Evolutionary conservation across 2,329 filamentous ascomycete genomes (phyloP).

Genomic region (Didymella keratinophila): DNA sequence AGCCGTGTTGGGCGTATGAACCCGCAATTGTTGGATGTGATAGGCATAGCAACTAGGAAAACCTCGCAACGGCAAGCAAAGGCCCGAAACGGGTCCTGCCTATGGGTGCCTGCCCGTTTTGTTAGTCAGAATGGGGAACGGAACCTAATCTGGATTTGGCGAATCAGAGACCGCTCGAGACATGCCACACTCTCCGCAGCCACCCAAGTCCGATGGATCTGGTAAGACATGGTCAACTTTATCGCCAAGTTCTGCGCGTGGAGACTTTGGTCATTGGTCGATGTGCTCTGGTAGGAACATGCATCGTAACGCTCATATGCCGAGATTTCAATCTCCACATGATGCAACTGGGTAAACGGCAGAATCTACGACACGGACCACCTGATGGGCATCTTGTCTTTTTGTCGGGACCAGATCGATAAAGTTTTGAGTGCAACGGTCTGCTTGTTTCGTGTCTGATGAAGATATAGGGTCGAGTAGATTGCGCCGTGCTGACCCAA

Average conservation of each 20-base stretch:
- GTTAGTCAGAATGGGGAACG: constrained; percentile 12
- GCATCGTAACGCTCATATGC: constrained; percentile 1
- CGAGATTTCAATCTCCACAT: constrained; percentile 14
- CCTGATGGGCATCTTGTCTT: background rate
- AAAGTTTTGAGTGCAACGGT: constrained; percentile 7
- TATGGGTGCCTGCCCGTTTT: constrained; percentile 16
- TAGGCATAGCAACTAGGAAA: constrained; percentile 14
- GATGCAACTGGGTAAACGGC: constrained; percentile 17
- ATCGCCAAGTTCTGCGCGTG: background rate
- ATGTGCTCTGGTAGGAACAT: background rate
- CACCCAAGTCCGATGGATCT: constrained; percentile 1
- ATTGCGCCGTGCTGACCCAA: constrained; percentile 3
- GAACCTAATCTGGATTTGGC: constrained; percentile 6
- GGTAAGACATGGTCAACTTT: constrained; percentile 1
- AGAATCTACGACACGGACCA: constrained; percentile 14
- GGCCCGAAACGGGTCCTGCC: constrained; percentile 16
- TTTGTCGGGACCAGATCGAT: constrained; percentile 10
- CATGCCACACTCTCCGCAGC: constrained; percentile 15
- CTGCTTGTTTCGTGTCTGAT: constrained; percentile 4
- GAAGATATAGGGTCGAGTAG: background rate
- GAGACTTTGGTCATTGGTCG: constrained; percentile 2
- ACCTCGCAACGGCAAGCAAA: constrained; percentile 15
- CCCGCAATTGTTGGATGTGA: constrained; percentile 16
- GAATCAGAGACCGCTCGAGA: constrained; percentile 18
- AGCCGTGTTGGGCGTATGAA: constrained; percentile 14